Percentiles rank a stretch among this genome's conserved stretches.
phyloP scores from a whole-genome alignment of 140 eudicot species.

The Bidens hawaiensis region DNA sequence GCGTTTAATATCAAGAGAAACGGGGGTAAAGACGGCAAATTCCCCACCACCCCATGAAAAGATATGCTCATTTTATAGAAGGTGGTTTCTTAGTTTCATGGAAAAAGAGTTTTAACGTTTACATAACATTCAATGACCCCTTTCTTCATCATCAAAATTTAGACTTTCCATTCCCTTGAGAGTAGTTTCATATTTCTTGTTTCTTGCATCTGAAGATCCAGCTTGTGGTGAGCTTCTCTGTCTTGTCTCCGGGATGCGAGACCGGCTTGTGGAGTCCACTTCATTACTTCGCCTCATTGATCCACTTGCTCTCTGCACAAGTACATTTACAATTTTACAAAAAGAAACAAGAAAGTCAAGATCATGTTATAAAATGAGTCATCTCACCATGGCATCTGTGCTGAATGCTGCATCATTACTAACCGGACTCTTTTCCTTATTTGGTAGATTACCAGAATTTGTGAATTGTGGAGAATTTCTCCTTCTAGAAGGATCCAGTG shows the following conservation, averaged over 20 bases:
- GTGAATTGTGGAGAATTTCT: constrained; percentile 47
- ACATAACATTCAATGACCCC: constrained; percentile 21
- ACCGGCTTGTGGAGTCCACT: constrained; percentile 40
- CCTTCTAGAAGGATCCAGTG: constrained; percentile 61
- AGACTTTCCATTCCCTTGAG: constrained; percentile 52
- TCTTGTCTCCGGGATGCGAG: constrained; percentile 58
- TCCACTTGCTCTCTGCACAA: constrained; percentile 72
- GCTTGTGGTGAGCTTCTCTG: constrained; percentile 47
- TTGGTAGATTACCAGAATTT: constrained; percentile 45
- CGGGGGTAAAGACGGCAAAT: not conserved
- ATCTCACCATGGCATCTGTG: constrained; percentile 74
- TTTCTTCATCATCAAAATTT: constrained; percentile 50
- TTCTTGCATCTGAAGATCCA: constrained; percentile 52
- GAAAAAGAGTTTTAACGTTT: constrained; percentile 16
- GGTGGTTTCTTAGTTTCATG: constrained; percentile 15
- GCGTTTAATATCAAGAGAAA: constrained; percentile 4
- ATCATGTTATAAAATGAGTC: not conserved
- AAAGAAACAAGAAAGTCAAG: not conserved
- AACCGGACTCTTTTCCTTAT: constrained; percentile 72
- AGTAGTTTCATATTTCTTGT: constrained; percentile 54
- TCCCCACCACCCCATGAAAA: not conserved
- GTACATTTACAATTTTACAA: not conserved
- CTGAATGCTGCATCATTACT: constrained; percentile 58
- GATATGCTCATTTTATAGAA: constrained; percentile 4
- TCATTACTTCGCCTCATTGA: constrained; percentile 61